Evolutionary conservation across 108 stramenopile genomes (phyloP), one percentile per base, ranked within the genome.

Genomic region (Skeletonema costatum): DNA sequence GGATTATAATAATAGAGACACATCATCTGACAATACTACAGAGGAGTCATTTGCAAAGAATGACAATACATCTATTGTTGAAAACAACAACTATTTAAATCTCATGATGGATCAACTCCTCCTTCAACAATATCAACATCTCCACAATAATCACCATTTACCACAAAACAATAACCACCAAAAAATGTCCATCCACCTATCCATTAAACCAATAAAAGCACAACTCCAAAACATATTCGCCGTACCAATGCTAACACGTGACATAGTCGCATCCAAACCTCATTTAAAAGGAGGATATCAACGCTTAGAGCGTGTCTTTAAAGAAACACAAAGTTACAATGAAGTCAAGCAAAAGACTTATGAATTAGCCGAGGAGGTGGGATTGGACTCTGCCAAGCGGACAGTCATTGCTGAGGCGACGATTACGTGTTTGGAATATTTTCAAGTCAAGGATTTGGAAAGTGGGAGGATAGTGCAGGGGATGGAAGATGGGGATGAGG

Each of bases 281-380:
- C 50, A 73, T 51, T 25, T 73, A 35, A 73, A 64, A 25, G 73
- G 73, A 6, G 73, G 59, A 3, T 82, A 71, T 50, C 65, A 66
- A 61, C 64, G 74, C 32, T 71, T 82, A 42, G 81, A 82, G n/a
- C 30, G 46, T 1, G 66, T 56, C 4, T 82, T 68, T 41, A 29
- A 46, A 21, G 60, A 76, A 31, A 66, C 74, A 3, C 42, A 64
- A 25, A 75, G 70, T 32, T 71, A 66, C 14, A 30, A 21, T 21
- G 50, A 69, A 39, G 81, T 82, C 46, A 71, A 69, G 44, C 60
- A 63, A 63, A 63, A 63, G 62, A 63, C 62, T 0, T 63, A 63
- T 63, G 62, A 63, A 39, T 17, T 63, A 17, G 62, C 62, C 1
- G 38, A 36, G 2, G 7, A 63, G 39, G 39, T 63, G 16, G 62